Evolutionary conservation across 164 flowering plant species (phyloP).

Genomic region (Magnolia officinalis): DNA sequence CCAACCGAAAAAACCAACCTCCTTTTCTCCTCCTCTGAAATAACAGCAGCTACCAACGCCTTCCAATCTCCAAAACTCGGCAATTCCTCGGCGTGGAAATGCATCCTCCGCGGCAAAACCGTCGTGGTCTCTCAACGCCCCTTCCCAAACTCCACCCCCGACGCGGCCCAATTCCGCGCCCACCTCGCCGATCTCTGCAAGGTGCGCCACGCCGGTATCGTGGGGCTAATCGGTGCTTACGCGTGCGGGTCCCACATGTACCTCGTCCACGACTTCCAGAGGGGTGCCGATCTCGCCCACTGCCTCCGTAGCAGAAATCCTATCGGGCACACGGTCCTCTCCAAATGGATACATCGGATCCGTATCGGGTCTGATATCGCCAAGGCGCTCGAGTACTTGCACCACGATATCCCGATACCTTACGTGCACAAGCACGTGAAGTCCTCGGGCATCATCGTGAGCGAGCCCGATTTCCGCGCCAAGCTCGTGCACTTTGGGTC

Average conservation of each 20-base stretch:
- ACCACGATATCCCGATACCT: constrained; percentile 7
- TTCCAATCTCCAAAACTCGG: not conserved
- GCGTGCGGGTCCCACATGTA: not conserved
- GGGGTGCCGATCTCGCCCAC: not conserved
- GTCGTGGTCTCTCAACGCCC: constrained; percentile 1
- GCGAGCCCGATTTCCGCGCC: constrained; percentile 5
- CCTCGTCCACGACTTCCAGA: constrained; percentile 1
- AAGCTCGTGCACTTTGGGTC: constrained; percentile 5
- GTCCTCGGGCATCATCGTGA: not conserved
- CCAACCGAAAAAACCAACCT: not conserved
- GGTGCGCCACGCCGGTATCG: constrained; percentile 1
- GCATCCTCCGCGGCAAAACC: constrained; percentile 3
- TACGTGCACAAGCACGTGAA: constrained; percentile 8
- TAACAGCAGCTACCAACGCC: not conserved
- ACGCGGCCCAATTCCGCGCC: not conserved
- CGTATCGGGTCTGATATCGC: constrained; percentile 3
- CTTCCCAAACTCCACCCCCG: not conserved
- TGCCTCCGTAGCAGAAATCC: not conserved
- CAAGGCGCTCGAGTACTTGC: constrained; percentile 10
- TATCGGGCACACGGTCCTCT: not conserved
- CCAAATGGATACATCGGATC: constrained; percentile 6
- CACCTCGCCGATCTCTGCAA: constrained; percentile 4
- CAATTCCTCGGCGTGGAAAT: constrained; percentile 1
- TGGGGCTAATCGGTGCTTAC: constrained; percentile 1
- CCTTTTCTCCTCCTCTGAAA: constrained; percentile 1